Conservation (phyloP, 2,329 filamentous ascomycete species). For the Xylaria sp. region DNA sequence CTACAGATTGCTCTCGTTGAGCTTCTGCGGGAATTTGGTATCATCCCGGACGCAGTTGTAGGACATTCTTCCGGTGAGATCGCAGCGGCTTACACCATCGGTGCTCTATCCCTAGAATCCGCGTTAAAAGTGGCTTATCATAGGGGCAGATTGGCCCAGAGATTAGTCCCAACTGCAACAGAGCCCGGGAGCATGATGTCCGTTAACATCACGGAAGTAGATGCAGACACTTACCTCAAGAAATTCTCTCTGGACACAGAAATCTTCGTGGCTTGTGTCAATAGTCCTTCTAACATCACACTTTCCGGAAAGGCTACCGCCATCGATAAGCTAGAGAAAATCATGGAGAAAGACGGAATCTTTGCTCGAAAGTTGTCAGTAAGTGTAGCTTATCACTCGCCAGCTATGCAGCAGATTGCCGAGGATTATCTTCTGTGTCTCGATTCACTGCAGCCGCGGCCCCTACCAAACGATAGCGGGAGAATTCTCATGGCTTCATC, state of each 20-base stretch:
- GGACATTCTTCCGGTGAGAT: background rate
- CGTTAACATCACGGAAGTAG: no score
- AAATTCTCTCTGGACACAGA: no score
- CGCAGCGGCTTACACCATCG: background rate
- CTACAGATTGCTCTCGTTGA: background rate
- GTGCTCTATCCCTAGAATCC: background rate
- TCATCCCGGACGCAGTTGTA: background rate
- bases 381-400: background rate
- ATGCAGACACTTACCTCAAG: no score
- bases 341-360: background rate
- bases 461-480: no score
- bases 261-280: no score
- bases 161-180: no score
- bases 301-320: no score
- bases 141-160: no score
- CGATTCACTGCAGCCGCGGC: no score
- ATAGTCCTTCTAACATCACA: no score
- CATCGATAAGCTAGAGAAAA: no score
- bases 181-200: no score
- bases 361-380: background rate
- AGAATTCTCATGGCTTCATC: background rate
- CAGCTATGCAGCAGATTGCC: background rate
- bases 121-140: background rate
- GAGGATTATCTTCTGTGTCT: background rate
- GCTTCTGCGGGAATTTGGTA: background rate